Base-by-base conservation (phyloP, 768 basidiomycete genomes). In the Lyophyllum shimeji region DNA sequence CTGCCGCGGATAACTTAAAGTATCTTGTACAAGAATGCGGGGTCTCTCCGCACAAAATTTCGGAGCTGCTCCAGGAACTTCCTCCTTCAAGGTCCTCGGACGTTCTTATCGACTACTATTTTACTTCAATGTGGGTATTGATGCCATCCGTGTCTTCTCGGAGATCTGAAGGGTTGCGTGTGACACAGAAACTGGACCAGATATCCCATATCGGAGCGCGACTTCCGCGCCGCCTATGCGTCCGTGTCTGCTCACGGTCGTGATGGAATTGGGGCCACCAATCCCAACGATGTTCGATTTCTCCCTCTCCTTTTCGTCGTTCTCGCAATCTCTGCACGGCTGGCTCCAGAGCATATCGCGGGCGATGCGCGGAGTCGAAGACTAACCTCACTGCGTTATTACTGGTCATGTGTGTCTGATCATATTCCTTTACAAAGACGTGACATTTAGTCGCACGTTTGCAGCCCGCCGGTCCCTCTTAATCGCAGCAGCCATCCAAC, bases 221-320 rank as follows among this genome's bases (percentile, higher is more conserved):
- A 90, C 58, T 95, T 97, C 67, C 82, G 93, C 39, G 64, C 78
- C 25, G 80, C 89, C 0, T 93, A 89, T 65, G 71, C 79, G 18
- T 85, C 88, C 4, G 74, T 92, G 43, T 81, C 76, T 60, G 73
- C 76, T 40, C 83, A 86, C 70, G 79, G 87, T 59, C 71, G 83
- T 60, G 83, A 82, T 57, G 83, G 82, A 3, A 73, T 83, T 15
- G 76, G 82, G 49, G 74, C 79, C 59, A 77, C 87, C 25, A 87
- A 87, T 63, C 87, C 86, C 7, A 83, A 83, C 63, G 88, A 92
- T 65, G 82, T 90, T 66, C 86, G 89, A 47, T 95, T 91, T 68
- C 78, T 98, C 3, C 95, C 95, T 1, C 77, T 97, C n/a, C 77
- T 98, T 15, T 98, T 96, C 67, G 93, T 95, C 42, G 90, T 96